Percentiles rank a stretch among this genome's conserved stretches.
Evolutionary conservation across 2,329 filamentous ascomycete genomes (phyloP).

Genomic region (Exophiala spinifera): DNA sequence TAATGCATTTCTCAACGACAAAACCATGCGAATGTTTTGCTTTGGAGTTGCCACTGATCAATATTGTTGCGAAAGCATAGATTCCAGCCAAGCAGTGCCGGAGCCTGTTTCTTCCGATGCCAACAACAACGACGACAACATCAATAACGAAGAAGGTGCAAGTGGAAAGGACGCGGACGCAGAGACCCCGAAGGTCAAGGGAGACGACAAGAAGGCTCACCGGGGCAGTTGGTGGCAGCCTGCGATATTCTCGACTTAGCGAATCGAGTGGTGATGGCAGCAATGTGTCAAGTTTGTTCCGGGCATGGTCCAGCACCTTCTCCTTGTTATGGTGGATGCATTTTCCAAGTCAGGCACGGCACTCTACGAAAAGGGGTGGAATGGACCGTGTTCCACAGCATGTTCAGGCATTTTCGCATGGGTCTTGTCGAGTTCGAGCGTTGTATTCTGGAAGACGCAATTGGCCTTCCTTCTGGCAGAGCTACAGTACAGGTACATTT

Average conservation of each 20-base stretch:
- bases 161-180: slow-evolving; percentile 5
- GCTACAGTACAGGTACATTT: no score
- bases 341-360: no score
- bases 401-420: no score
- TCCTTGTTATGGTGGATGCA: no score
- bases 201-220: slow-evolving; percentile 3
- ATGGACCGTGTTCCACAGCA: no score
- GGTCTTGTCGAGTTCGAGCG: no score
- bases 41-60: not conserved
- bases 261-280: no score
- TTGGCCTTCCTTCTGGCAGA: no score
- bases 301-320: no score
- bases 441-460: no score
- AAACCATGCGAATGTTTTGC: no score
- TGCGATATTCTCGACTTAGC: slow-evolving; percentile 22
- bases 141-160: not conserved
- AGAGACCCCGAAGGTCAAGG: slow-evolving; percentile 2
- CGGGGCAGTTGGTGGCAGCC: slow-evolving; percentile 28
- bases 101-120: not conserved
- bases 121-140: slow-evolving; percentile 1
- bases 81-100: not conserved
- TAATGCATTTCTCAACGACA: not conserved
- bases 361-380: no score
- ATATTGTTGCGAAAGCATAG: slow-evolving; percentile 5
- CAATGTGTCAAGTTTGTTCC: not conserved